A percentile compares a stretch with the other conserved stretches of the same genome.
Conservation (phyloP, 2,329 filamentous ascomycete genomes). For the Metarhizium sp. region DNA sequence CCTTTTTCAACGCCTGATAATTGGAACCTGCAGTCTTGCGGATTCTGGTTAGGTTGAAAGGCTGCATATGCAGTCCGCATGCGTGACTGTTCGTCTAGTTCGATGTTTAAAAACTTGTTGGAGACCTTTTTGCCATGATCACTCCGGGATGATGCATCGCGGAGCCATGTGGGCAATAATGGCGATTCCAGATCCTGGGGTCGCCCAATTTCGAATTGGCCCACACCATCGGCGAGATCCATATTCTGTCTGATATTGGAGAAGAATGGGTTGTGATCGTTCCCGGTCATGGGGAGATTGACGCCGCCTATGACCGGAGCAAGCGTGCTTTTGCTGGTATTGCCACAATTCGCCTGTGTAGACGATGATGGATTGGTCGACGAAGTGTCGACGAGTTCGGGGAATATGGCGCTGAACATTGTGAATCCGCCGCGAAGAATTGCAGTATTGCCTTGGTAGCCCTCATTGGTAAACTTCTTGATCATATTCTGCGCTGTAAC, state of each 20-base stretch:
- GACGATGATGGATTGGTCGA: slow-evolving; percentile 22
- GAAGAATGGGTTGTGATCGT: slow-evolving; percentile 80
- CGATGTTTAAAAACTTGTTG: slow-evolving; percentile 74
- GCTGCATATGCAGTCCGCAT: slow-evolving; percentile 70
- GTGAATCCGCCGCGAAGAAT: slow-evolving; percentile 78
- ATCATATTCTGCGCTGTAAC: slow-evolving; percentile 74
- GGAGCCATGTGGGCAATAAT: slow-evolving; percentile 68
- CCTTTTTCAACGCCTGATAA: slow-evolving; percentile 93
- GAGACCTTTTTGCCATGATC: slow-evolving; percentile 76
- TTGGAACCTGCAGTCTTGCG: slow-evolving; percentile 40
- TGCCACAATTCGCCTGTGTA: background rate
- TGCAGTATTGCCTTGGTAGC: slow-evolving; percentile 63
- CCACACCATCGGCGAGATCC: slow-evolving; percentile 87
- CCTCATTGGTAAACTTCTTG: slow-evolving; percentile 84
- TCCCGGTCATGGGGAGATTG: slow-evolving; percentile 60
- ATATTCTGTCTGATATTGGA: slow-evolving; percentile 94
- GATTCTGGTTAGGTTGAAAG: slow-evolving; percentile 29
- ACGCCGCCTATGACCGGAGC: slow-evolving; percentile 82
- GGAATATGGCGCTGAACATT: slow-evolving; percentile 59
- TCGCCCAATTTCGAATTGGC: slow-evolving; percentile 56
- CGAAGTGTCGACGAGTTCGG: slow-evolving; percentile 50
- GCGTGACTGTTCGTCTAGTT: slow-evolving; percentile 77
- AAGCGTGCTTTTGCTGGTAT: slow-evolving; percentile 33
- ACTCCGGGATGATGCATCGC: slow-evolving; percentile 51
- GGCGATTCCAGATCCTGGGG: slow-evolving; percentile 36